Percentiles rank a stretch among this genome's conserved stretches.
Conservation (phyloP, 225 moss, liverwort and hornwort species). For the Sphagnum tenellum region DNA sequence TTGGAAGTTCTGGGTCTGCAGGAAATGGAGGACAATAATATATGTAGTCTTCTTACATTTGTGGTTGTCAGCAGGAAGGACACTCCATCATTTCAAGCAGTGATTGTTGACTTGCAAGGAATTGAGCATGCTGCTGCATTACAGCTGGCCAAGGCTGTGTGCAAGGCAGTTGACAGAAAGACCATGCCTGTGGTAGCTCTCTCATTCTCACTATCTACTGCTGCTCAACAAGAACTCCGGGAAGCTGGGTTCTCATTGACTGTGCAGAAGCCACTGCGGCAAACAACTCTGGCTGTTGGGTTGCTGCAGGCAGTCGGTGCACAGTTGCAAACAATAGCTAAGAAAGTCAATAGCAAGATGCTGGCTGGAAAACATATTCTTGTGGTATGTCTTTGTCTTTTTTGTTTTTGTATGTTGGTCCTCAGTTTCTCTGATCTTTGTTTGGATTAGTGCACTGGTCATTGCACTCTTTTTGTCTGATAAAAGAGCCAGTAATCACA, state of each 20-base stretch:
- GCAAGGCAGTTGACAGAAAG: constrained; percentile 18
- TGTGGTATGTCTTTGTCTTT: constrained; percentile 35
- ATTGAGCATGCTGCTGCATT: constrained; percentile 24
- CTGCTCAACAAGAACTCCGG: constrained; percentile 20
- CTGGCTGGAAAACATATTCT: constrained; percentile 48
- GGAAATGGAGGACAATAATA: too few species aligned
- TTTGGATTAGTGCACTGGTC: too few species aligned
- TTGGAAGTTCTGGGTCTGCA: too few species aligned
- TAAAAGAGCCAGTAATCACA: too few species aligned
- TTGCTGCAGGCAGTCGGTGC: constrained; percentile 59
- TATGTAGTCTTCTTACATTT: background rate
- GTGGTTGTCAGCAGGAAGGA: constrained; percentile 16
- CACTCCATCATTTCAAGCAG: constrained; percentile 26
- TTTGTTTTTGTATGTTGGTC: background rate
- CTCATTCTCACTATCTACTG: constrained; percentile 16
- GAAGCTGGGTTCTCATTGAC: constrained; percentile 44
- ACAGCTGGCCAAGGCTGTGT: constrained; percentile 25
- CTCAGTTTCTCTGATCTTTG: background rate
- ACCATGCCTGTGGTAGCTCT: constrained; percentile 40
- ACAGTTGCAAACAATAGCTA: constrained; percentile 12
- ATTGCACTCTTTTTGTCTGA: too few species aligned
- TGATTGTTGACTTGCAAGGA: constrained; percentile 59
- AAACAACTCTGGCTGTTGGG: constrained; percentile 37
- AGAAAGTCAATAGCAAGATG: constrained; percentile 33
- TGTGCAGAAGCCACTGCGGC: constrained; percentile 48